Conservation (phyloP, 805 yeast genomes). For the Tanozyma kutaoensis region DNA sequence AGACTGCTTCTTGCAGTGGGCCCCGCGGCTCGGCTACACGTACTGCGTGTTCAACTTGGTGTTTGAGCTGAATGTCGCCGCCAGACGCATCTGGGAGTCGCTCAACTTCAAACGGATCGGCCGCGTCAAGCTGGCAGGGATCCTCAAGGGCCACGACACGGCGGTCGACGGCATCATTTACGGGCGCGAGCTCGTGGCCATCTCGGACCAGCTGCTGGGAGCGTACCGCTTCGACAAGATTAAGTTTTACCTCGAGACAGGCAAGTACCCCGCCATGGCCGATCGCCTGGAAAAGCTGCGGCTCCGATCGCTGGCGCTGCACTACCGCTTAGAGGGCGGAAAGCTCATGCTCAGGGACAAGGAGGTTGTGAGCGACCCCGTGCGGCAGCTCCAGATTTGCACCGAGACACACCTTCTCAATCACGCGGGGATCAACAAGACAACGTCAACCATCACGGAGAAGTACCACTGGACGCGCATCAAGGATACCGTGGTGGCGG, state of each 20-base stretch:
- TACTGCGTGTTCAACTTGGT: conserved; percentile 75
- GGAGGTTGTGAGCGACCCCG: conserved; percentile 73
- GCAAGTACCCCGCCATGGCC: conserved; percentile 73
- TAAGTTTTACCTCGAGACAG: conserved; percentile 65
- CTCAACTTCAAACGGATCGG: conserved; percentile 71
- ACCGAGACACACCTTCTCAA: conserved; percentile 51
- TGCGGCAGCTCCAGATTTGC: conserved; percentile 62
- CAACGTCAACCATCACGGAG: conserved; percentile 66
- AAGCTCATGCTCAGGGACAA: conserved; percentile 63
- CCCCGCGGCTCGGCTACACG: conserved; percentile 78
- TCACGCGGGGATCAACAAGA: conserved; percentile 84
- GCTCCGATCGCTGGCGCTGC: conserved; percentile 65
- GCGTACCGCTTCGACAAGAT: conserved; percentile 65
- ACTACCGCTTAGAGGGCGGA: conserved; percentile 60
- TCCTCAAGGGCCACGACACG: conserved; percentile 68
- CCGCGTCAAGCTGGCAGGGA: conserved; percentile 75
- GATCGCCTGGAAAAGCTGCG: conserved; percentile 83
- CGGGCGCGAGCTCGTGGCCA: conserved; percentile 62
- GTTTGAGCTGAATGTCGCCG: conserved; percentile 79
- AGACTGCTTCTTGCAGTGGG: conserved; percentile 83
- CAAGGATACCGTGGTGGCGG: conserved; percentile 74
- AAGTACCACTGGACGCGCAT: conserved; percentile 86
- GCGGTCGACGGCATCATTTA: conserved; percentile 83
- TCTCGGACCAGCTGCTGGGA: conserved; percentile 33
- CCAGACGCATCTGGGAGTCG: conserved; percentile 65